These are phyloP conservation scores for Trichocladium antarcticum DNA, from an alignment of 495 filamentous ascomycete genomes.

Conservation along the genomic window DNA sequence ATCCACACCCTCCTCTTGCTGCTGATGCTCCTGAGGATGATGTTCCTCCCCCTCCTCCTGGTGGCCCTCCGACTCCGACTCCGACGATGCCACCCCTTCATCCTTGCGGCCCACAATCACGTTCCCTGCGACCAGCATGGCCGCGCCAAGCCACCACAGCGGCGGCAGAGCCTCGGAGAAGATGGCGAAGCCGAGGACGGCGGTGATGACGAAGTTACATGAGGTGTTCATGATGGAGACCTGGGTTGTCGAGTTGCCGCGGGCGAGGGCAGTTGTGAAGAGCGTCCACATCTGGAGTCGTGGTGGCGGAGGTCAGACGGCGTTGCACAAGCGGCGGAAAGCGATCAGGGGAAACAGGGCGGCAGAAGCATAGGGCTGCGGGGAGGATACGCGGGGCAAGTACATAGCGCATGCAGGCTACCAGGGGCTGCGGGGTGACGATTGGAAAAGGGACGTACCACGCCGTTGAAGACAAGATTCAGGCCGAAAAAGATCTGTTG, in stretches of 20 bases:
- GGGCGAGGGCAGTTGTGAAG: slow-evolving; percentile 71
- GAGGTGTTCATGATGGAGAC: slow-evolving; percentile 90
- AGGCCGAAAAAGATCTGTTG: slow-evolving; percentile 73
- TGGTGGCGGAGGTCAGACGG: slow-evolving; percentile 3
- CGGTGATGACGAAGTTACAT: slow-evolving; percentile 84
- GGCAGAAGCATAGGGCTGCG: slow-evolving; percentile 1
- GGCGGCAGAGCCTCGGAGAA: slow-evolving; percentile 37
- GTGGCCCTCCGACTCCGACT: background rate
- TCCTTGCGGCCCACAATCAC: slow-evolving; percentile 81
- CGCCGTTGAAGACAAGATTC: slow-evolving; percentile 78
- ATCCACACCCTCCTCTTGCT: background rate
- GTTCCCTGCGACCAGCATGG: slow-evolving; percentile 75
- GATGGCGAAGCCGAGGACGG: slow-evolving; percentile 53
- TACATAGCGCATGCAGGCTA: no score
- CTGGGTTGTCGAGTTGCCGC: slow-evolving; percentile 72
- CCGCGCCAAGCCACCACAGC: slow-evolving; percentile 83
- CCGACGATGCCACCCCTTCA: slow-evolving; percentile 28
- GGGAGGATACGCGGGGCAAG: no score
- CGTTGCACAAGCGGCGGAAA: no score
- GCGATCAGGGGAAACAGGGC: no score
- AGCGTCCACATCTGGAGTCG: slow-evolving; percentile 71
- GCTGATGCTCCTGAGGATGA: no score
- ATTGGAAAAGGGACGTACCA: slow-evolving; percentile 36
- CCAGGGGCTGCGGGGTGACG: no score
- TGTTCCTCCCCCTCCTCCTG: no score